phyloP scores from a whole-genome alignment of 129 eudicot genomes.

The Chrysanthemum lavandulifolium region DNA sequence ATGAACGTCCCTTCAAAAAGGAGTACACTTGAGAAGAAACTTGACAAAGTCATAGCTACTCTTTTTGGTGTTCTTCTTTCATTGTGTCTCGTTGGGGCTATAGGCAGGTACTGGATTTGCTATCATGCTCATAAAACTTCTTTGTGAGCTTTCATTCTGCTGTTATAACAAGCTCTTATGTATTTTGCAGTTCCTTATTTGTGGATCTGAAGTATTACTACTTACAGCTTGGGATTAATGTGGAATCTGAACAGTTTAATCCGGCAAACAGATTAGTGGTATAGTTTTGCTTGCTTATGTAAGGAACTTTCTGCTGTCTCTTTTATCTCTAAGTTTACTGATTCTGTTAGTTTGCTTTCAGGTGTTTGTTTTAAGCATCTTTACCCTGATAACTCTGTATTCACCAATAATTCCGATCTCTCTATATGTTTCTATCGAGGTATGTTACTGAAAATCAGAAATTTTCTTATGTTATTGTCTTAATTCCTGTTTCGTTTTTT shows the following conservation, averaged over 20 bases:
- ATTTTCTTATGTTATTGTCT: slow-evolving; percentile 1
- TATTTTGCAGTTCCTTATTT: slow-evolving; percentile 66
- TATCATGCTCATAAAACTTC: slow-evolving; percentile 17
- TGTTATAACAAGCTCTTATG: neutral
- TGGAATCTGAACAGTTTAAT: slow-evolving; percentile 59
- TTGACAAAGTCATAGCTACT: slow-evolving; percentile 82
- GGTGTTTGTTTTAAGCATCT: slow-evolving; percentile 79
- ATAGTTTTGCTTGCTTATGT: slow-evolving; percentile 12
- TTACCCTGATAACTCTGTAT: slow-evolving; percentile 88
- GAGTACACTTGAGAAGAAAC: slow-evolving; percentile 91
- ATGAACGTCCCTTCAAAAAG: slow-evolving; percentile 98
- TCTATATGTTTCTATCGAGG: slow-evolving; percentile 98
- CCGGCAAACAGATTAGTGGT: slow-evolving; percentile 68
- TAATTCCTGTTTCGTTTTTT: slow-evolving; percentile 19
- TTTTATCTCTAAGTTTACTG: slow-evolving; percentile 15
- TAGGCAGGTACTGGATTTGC: slow-evolving; percentile 63
- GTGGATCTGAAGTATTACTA: slow-evolving; percentile 61
- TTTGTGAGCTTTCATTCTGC: slow-evolving; percentile 6
- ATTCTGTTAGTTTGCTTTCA: slow-evolving; percentile 17
- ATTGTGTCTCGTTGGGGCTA: slow-evolving; percentile 87
- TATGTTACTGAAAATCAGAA: slow-evolving; percentile 21
- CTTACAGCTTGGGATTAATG: slow-evolving; percentile 48
- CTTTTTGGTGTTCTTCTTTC: slow-evolving; percentile 73
- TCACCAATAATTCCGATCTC: slow-evolving; percentile 98
- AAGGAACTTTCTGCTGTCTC: neutral